Evolutionary conservation across 805 yeast genomes (phyloP), one percentile per base, ranked within the genome.

Genomic region (Hanseniaspora jakobsenii): DNA sequence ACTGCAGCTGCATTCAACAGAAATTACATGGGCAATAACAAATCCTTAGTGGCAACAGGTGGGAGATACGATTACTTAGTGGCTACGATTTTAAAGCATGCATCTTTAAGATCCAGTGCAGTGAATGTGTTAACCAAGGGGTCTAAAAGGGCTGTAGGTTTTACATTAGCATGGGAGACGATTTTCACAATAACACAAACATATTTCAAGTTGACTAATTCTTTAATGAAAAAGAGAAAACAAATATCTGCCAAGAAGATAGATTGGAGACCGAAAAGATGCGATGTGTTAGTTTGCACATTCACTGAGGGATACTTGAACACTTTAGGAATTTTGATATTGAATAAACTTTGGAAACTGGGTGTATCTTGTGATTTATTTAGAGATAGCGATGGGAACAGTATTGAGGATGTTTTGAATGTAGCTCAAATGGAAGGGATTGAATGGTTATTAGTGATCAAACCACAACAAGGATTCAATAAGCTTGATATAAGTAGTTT

Each of bases 31-130:
- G 53, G 70, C 53, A 49, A 68, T 55, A 50, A 58, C 57, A 53
- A 65, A 66, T 65, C 57, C 32, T 50, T 79, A 26, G 65, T 91
- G 32, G 91, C 91, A 13, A 89, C 91, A 0, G 99, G 99, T 36
- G 99, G 99, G 2, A 67, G 99, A 45, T 91, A 86, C 56, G 97
- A 89, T 54, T 66, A 68, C 17, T 66, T 91, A 51, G 73, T 86
- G 12, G 66, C 74, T 2, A 69, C 77, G 14, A 69, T 85, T 48
- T 73, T 89, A 0, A 76, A 82, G 51, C 70, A 75, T 1, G 27
- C 27, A 6, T 24, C 27, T 7, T 24, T 24, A 24, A 24, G 27
- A 24, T 24, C 27, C 6, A 24, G 27, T 10, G 27, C 39, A 28
- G 17, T 19, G 4, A 16, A 22, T 8, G 36, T 30, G 10, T 10